Conservation (phyloP, 176 grass and related monocot genomes). For the Themeda triandra region DNA sequence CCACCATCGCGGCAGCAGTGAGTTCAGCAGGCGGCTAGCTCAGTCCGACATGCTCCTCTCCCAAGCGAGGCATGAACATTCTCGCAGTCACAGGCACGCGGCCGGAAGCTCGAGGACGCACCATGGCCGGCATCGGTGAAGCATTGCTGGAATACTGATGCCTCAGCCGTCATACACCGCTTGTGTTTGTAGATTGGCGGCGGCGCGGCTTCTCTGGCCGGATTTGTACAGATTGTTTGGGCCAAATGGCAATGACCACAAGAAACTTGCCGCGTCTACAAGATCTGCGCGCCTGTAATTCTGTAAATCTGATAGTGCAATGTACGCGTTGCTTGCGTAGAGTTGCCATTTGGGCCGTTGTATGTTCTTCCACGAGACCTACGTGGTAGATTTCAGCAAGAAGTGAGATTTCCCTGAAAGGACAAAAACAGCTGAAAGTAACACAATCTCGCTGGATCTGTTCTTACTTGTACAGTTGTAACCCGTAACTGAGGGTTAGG, state of each 20-base stretch:
- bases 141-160: not conserved
- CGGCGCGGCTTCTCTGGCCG: not conserved
- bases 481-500: not conserved
- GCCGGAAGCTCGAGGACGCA: slow-evolving; percentile 25
- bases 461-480: not conserved
- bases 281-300: slow-evolving; percentile 1
- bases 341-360: not conserved
- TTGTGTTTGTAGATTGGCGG: slow-evolving; percentile 35
- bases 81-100: slow-evolving; percentile 22
- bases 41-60: slow-evolving; percentile 74
- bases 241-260: not conserved
- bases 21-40: slow-evolving; percentile 66
- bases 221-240: slow-evolving; percentile 16
- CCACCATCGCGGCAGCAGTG: slow-evolving; percentile 28
- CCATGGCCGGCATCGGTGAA: slow-evolving; percentile 31
- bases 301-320: slow-evolving; percentile 3
- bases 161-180: slow-evolving; percentile 16
- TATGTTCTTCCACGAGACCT: not conserved
- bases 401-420: not conserved
- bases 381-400: not conserved
- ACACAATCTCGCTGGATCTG: not conserved
- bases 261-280: not conserved
- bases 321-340: not conserved
- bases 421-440: not conserved
- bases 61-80: slow-evolving; percentile 54